Evolutionary conservation across 2,329 filamentous ascomycete species (phyloP), one percentile per base, ranked within the genome.

Genomic region (Magnaporthiopsis rhizophila): DNA sequence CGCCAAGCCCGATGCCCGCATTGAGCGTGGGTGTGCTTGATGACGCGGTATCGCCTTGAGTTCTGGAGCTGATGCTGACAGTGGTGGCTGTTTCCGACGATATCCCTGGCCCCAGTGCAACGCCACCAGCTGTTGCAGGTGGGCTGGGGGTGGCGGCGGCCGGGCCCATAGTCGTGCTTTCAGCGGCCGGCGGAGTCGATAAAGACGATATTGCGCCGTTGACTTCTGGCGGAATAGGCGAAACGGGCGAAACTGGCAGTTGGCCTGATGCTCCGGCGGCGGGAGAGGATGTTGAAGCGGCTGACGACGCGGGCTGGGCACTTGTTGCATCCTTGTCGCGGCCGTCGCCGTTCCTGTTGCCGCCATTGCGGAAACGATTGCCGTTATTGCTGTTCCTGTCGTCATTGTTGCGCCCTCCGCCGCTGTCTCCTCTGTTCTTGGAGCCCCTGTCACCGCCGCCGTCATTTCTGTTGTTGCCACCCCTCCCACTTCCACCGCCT

Each of bases 371-470:
- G 30, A 36, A 18, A 24, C 36, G 21, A 53, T 64, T 65, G 53
- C 58, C 63, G 60, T 66, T 65, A 32, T 65, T 61, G 8, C 64
- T 61, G n/a, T 57, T 36, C 1, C 50, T 64, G 45, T 56, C 62
- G 38, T 65, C 65, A 18, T 65, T 64, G 61, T 57, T 21, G 30
- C 34, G 12, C 62, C 62, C 58, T 12, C n/a, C 62, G 6, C 34
- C 57, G 50, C 58, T 45, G n/a, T 53, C 53, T 24, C 28, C 15
- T 15, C 45, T 32, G 8, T 32, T 28, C 9, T 28, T 24, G 34
- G 58, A 58, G 65, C 45, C 45, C 21, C 28, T 58, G 62, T 32
- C 53, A 50, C 34, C 15, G 12, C 30, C 56, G n/a, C 58, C 62
- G 59, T 58, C 56, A 56, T 59, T 61, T 45, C 38, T 50, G 63